These are phyloP conservation scores for Penicillium cataractarum DNA, from an alignment of 495 filamentous ascomycete species.

Conservation along the genomic window DNA sequence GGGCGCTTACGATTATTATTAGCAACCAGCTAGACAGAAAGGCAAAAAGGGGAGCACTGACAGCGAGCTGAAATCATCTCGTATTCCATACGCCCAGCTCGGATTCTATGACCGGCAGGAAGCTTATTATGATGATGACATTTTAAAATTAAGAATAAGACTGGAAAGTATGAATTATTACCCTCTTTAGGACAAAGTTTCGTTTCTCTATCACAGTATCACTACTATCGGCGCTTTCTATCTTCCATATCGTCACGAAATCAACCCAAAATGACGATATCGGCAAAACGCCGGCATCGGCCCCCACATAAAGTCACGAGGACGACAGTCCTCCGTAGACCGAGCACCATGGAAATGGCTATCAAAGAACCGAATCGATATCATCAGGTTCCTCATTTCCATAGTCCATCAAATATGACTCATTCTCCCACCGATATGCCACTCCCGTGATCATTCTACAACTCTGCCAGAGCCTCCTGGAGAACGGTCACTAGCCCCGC, in stretches of 20 bases:
- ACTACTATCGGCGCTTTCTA: no score
- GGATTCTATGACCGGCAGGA: not conserved
- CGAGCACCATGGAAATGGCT: not conserved
- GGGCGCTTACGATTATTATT: not conserved
- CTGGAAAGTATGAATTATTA: not conserved
- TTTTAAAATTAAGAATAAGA: not conserved
- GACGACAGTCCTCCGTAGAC: not conserved
- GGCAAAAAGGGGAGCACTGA: not conserved
- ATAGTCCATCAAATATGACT: constrained; percentile 1
- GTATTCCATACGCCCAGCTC: not conserved
- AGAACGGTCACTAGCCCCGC: constrained; percentile 52
- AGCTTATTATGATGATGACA: not conserved
- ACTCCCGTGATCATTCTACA: not conserved
- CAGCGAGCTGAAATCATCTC: constrained; percentile 1
- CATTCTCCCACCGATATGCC: not conserved
- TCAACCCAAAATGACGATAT: not conserved
- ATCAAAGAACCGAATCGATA: not conserved
- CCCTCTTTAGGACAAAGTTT: not conserved
- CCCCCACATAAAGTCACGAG: not conserved
- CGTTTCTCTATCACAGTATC: no score
- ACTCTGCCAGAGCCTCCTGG: constrained; percentile 38
- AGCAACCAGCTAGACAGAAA: not conserved
- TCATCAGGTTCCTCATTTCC: not conserved
- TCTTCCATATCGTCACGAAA: not conserved
- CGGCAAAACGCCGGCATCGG: not conserved